Conservation (phyloP, 345 rosid species). For the Aquilaria malaccensis region DNA sequence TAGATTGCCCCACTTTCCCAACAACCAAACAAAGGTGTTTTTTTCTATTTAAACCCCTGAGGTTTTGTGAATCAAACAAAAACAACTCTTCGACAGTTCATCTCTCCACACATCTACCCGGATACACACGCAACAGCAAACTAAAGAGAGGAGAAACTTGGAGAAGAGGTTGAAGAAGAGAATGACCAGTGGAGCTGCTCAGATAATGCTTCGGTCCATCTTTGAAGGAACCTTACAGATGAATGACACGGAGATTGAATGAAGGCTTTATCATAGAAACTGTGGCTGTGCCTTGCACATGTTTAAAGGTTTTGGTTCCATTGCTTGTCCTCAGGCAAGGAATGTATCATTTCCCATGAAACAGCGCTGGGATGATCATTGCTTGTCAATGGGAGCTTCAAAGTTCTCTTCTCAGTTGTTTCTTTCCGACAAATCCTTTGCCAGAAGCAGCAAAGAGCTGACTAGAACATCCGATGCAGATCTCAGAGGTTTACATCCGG, state of each 20-base stretch:
- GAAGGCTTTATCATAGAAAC: constrained; percentile 37
- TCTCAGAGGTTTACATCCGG: too few species aligned
- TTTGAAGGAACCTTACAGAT: constrained; percentile 16
- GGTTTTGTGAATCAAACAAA: too few species aligned
- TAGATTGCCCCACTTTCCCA: too few species aligned
- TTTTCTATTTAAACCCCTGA: too few species aligned
- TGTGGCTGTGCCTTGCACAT: constrained; percentile 37
- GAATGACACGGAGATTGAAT: constrained; percentile 9
- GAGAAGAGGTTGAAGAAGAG: neutral
- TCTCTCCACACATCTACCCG: too few species aligned
- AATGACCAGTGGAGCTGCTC: constrained; percentile 18
- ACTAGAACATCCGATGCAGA: neutral
- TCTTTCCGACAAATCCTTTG: neutral
- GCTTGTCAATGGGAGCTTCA: constrained; percentile 14
- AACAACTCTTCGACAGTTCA: too few species aligned
- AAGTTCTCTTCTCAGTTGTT: constrained; percentile 17
- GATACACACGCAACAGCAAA: too few species aligned
- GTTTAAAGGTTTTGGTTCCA: constrained; percentile 10
- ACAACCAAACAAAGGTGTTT: too few species aligned
- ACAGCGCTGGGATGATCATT: constrained; percentile 1
- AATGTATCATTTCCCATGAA: constrained; percentile 14
- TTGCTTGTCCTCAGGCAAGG: constrained; percentile 8
- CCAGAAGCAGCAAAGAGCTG: neutral
- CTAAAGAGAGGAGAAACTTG: neutral
- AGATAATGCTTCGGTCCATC: constrained; percentile 9